These are phyloP conservation scores for Puccinia coronata DNA, from an alignment of 1,284 basidiomycete species.

Conservation along the genomic window DNA sequence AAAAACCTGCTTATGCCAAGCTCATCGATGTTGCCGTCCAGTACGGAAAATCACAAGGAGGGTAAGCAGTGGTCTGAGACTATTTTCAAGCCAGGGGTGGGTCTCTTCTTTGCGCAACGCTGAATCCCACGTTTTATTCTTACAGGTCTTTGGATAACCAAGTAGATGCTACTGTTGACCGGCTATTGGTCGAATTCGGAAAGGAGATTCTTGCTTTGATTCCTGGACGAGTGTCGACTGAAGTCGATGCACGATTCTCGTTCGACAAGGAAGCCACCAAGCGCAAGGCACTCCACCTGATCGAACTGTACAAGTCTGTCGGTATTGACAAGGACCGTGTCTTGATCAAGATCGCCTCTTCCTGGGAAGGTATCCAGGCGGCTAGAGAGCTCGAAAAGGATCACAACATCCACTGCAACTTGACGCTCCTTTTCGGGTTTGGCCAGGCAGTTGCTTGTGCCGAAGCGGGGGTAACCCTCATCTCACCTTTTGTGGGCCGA, in stretches of 20 bases:
- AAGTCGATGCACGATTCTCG: constrained; percentile 95
- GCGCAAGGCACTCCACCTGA: constrained; percentile 70
- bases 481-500: constrained; percentile 98
- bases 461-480: constrained; percentile 95
- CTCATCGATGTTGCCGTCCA: constrained; percentile 81
- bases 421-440: constrained; percentile 98
- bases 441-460: constrained; percentile 97
- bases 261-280: constrained; percentile 93
- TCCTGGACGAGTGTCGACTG: constrained; percentile 97
- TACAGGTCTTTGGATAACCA: constrained; percentile 53
- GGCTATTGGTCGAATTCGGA: constrained; percentile 78
- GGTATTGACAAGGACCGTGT: constrained; percentile 86
- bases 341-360: constrained; percentile 78
- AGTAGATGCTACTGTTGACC: constrained; percentile 54
- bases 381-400: constrained; percentile 92
- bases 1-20: constrained; percentile 80
- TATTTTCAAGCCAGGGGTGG: background rate
- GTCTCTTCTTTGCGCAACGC: background rate
- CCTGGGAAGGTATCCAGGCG: constrained; percentile 99
- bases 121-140: background rate
- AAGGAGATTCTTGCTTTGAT: constrained; percentile 92
- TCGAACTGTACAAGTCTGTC: constrained; percentile 80
- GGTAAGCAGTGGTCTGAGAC: constrained; percentile 36
- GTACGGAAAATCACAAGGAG: constrained; percentile 77
- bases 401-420: constrained; percentile 93